Conservation (phyloP, 306 rosid species). For the Geum urbanum region DNA sequence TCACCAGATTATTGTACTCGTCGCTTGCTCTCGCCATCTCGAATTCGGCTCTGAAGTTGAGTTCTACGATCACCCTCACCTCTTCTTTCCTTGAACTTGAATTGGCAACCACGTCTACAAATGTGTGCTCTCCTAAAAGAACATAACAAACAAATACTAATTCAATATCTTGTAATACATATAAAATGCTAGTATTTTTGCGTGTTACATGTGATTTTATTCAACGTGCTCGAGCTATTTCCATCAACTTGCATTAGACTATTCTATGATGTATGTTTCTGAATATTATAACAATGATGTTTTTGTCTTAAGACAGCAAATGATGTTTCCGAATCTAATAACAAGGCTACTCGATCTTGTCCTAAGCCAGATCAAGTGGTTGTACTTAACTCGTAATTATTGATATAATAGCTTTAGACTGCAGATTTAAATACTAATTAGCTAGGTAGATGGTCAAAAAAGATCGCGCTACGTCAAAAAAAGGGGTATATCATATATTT, state of each 20-base stretch:
- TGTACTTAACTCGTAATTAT: neutral
- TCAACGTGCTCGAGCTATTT: neutral
- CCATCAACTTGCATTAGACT: neutral
- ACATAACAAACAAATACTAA: neutral
- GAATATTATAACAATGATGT: neutral
- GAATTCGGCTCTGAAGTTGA: conserved; percentile 67
- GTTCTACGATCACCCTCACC: conserved; percentile 63
- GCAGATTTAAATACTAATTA: neutral
- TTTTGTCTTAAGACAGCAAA: neutral
- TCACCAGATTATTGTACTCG: conserved; percentile 51
- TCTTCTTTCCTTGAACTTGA: conserved; percentile 46
- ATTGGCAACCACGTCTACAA: conserved; percentile 57
- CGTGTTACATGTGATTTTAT: too few species aligned
- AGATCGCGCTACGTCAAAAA: neutral
- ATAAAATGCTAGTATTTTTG: neutral
- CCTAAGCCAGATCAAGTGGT: neutral
- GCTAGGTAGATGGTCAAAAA: neutral
- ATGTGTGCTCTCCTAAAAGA: conserved; percentile 60
- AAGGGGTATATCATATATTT: neutral
- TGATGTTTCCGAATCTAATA: too few species aligned
- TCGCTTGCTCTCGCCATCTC: conserved; percentile 63
- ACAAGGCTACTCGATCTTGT: too few species aligned
- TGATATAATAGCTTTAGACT: neutral
- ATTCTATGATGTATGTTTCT: neutral
- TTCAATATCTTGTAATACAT: neutral